Percentiles rank a stretch among this genome's conserved stretches.
Conservation (phyloP, 2,329 filamentous ascomycete species). For the Monilinia fructicola region DNA sequence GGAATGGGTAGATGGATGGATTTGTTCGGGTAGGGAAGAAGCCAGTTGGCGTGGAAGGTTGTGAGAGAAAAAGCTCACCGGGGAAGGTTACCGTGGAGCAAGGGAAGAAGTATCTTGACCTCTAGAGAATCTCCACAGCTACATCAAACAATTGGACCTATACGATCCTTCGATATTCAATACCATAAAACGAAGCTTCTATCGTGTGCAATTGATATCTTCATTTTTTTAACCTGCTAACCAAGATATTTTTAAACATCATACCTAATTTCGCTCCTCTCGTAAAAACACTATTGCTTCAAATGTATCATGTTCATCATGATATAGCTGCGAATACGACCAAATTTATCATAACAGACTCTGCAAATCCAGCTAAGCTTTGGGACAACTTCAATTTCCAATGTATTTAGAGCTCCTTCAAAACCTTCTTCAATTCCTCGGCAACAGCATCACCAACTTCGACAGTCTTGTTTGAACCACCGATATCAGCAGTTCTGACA, state of each 20-base stretch:
- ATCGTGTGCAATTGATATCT: neutral
- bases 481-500: slow-evolving; percentile 79
- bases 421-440: slow-evolving; percentile 67
- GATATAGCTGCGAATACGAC: neutral
- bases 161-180: neutral
- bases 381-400: neutral
- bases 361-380: neutral
- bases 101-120: neutral
- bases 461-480: slow-evolving; percentile 69
- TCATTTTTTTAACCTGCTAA: slow-evolving; percentile 1
- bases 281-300: neutral
- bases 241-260: neutral
- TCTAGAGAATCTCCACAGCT: neutral
- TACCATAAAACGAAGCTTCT: neutral
- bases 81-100: neutral
- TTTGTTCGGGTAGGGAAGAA: too few species aligned
- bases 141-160: neutral
- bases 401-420: slow-evolving; percentile 43
- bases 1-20: too few species aligned
- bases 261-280: neutral
- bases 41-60: too few species aligned
- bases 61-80: neutral
- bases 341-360: neutral
- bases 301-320: slow-evolving; percentile 1
- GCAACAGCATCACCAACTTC: slow-evolving; percentile 84